phyloP scores from a whole-genome alignment of 2,329 filamentous ascomycete species.

The Fusarium sp. region DNA sequence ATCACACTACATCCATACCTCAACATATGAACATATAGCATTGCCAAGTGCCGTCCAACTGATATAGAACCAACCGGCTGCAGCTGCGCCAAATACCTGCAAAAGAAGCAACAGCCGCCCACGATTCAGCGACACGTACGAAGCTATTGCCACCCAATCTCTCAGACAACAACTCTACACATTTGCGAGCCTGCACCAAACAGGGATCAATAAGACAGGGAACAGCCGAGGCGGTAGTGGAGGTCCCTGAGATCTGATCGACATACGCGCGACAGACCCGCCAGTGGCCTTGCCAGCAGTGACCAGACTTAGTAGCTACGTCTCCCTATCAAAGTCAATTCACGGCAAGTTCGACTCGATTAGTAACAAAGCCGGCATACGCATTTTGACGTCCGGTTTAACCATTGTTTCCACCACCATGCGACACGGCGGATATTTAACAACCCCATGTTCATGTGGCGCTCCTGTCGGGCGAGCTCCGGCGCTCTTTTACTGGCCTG shows the following conservation, averaged over 20 bases:
- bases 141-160: conserved; percentile 44
- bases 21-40: no score
- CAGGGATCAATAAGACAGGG: conserved; percentile 44
- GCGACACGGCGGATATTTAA: conserved; percentile 15
- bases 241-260: conserved; percentile 52
- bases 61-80: neutral
- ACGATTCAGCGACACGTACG: conserved; percentile 31
- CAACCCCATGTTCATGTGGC: conserved; percentile 34
- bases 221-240: conserved; percentile 45
- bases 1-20: neutral
- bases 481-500: conserved; percentile 32
- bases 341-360: conserved; percentile 10
- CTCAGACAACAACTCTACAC: conserved; percentile 17
- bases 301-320: neutral
- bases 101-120: conserved; percentile 27
- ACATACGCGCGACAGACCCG: conserved; percentile 46
- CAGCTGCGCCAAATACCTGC: conserved; percentile 7
- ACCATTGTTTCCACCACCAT: conserved; percentile 5
- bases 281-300: conserved; percentile 21
- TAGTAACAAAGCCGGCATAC: neutral
- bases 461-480: conserved; percentile 25
- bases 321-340: conserved; percentile 45
- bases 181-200: conserved; percentile 27
- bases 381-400: neutral
- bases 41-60: neutral